Evolutionary conservation across 768 basidiomycete species (phyloP).

Genomic region (Lentinula sp.): DNA sequence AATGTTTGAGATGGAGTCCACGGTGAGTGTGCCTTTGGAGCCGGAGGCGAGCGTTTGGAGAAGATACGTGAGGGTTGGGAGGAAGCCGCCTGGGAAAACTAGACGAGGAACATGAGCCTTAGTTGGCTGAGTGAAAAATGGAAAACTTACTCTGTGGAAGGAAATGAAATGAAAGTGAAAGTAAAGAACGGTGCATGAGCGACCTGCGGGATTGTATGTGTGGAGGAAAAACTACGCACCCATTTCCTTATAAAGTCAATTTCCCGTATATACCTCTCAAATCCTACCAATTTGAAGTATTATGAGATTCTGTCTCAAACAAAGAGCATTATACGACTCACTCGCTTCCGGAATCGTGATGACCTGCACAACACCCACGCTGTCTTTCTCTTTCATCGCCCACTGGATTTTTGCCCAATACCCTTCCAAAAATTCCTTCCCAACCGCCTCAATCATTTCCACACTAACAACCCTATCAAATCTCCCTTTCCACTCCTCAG

Average conservation of each 20-base stretch:
- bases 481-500: slow-evolving; percentile 50
- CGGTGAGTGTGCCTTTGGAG: slow-evolving; percentile 34
- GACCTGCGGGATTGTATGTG: background rate
- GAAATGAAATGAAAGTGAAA: background rate
- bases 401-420: slow-evolving; percentile 65
- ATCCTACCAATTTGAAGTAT: slow-evolving; percentile 26
- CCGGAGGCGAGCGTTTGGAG: slow-evolving; percentile 33
- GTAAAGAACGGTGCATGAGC: background rate
- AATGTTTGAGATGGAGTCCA: slow-evolving; percentile 50
- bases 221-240: slow-evolving; percentile 29
- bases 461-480: slow-evolving; percentile 71
- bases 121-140: background rate
- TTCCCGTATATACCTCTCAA: slow-evolving; percentile 47
- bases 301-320: background rate
- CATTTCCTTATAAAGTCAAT: slow-evolving; percentile 80
- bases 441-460: slow-evolving; percentile 78
- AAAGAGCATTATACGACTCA: slow-evolving; percentile 22
- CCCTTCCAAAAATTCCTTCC: slow-evolving; percentile 53
- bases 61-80: slow-evolving; percentile 42
- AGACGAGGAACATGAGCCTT: background rate
- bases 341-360: slow-evolving; percentile 73
- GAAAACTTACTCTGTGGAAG: background rate
- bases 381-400: slow-evolving; percentile 52
- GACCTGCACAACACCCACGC: slow-evolving; percentile 66
- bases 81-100: slow-evolving; percentile 54